Evolutionary conservation across 495 filamentous ascomycete genomes (phyloP), one percentile per base, ranked within the genome.

Genomic region (Platismatia glauca): DNA sequence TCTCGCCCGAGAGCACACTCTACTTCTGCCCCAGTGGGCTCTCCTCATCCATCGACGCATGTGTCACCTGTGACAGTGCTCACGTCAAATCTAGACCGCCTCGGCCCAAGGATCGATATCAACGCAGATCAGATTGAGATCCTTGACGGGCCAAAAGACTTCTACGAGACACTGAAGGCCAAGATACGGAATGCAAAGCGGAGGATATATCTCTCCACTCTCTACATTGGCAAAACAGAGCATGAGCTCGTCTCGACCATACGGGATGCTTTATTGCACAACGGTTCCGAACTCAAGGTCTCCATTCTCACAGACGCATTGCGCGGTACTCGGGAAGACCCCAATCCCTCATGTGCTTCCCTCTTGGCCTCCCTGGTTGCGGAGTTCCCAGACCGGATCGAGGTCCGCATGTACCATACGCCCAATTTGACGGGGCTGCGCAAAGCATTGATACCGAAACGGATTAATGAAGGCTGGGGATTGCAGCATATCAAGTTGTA

Each of bases 401-500:
- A 97, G 66, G 84, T 99, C 65, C 87, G 91, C 57, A 91, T 97
- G 90, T 97, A 91, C 73, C 94, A 99, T 74, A 97, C 95, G 1
- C 95, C 94, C 3, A 99, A 97, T 67, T 75, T 99, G 35, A 96
- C 89, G 0, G 95, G 94, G 0, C 65, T 92, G 52, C 82, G 86
- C 55, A 97, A 97, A 77, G 84, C 83, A 67, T 71, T 89, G 66
- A 81, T 97, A 50, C 94, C 94, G 4, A 86, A 84, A 65, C 82
- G 94, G 13, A 90, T 97, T 70, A 99, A 99, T 68, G 94, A 99
- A 72, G 94, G 94, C 41, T 99, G 94, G 93, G 94, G 94, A 18
- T 75, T 99, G 50, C 94, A 99, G 70, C 94, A 99, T 70, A 99
- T 99, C 90, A 99, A 99, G 79, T 81, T 99, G 0, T 99, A 99